These are phyloP conservation scores for Echinochloa phyllopogon DNA, from an alignment of 176 grass and related monocot species.

Conservation along the genomic window DNA sequence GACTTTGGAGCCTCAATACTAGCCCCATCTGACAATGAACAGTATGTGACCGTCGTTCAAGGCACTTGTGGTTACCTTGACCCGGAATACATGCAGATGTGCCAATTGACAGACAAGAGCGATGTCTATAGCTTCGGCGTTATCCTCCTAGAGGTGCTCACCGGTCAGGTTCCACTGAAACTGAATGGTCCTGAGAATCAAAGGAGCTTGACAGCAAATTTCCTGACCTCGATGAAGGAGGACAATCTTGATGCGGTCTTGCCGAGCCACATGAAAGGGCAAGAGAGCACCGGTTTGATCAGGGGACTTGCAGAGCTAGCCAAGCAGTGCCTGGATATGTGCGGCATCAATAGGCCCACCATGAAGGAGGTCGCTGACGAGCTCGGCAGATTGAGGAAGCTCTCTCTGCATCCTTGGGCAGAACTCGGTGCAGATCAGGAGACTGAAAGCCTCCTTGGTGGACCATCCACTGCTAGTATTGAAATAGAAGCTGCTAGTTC, in stretches of 20 bases:
- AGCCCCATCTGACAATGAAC: too few species aligned
- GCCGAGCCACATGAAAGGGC: slow-evolving; percentile 11
- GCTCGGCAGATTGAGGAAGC: slow-evolving; percentile 31
- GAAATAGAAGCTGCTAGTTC: too few species aligned
- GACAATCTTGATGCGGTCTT: slow-evolving; percentile 34
- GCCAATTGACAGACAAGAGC: slow-evolving; percentile 22
- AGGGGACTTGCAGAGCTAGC: slow-evolving; percentile 34
- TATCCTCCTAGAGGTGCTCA: slow-evolving; percentile 38
- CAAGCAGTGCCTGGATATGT: slow-evolving; percentile 43
- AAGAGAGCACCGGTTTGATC: slow-evolving; percentile 32
- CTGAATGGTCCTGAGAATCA: slow-evolving; percentile 15
- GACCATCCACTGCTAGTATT: neutral
- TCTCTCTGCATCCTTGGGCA: slow-evolving; percentile 33
- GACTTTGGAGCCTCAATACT: slow-evolving; percentile 1
- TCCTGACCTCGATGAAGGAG: slow-evolving; percentile 37
- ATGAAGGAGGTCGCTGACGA: slow-evolving; percentile 48
- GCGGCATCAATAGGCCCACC: slow-evolving; percentile 26
- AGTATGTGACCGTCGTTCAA: neutral
- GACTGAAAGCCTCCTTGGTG: neutral
- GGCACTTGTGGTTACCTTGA: slow-evolving; percentile 28
- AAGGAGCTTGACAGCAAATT: slow-evolving; percentile 22
- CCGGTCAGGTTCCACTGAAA: slow-evolving; percentile 27
- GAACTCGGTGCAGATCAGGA: neutral
- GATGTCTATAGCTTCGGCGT: slow-evolving; percentile 38
- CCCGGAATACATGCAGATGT: slow-evolving; percentile 31